Evolutionary conservation across 805 yeast genomes (phyloP), one percentile per base, ranked within the genome.

Genomic region (Barnettozyma wickerhamii): DNA sequence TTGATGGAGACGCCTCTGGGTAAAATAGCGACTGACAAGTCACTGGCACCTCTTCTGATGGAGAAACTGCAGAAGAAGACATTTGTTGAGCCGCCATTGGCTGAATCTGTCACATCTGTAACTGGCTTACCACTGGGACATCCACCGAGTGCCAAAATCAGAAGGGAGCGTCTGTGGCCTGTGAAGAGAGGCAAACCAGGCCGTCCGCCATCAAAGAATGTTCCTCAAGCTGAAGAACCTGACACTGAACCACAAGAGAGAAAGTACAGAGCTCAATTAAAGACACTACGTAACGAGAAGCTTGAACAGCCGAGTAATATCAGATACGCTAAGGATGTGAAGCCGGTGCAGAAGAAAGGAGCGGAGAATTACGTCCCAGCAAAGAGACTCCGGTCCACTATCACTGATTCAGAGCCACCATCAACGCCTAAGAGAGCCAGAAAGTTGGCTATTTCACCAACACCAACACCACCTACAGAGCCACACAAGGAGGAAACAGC

Each of bases 121-220:
- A 81, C 91, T 0, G 96, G 96, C 2, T 68, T 78, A 30, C 83
- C 93, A 4, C 61, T 88, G 40, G 86, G 78, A 48, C 69, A 75
- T n/a, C 69, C 71, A 6, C 96, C 96, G 7, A 74, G 77, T 14
- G 60, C 68, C 4, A 81, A 75, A 52, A 64, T 75, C 28, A 76
- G 72, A 52, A 76, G 72, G 47, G 84, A 77, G 34, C 66, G 78
- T 14, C 58, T 72, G 35, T 72, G 83, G 77, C 71, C 77, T 20
- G 50, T 58, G 42, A 66, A 64, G 51, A 60, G 43, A 33, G 44
- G 42, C 46, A 40, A 51, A 48, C 42, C 52, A 19, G 50, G 50
- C 26, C 52, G 47, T 27, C 32, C 45, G 9, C 26, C 26, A 9
- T 9, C 14, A 27, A 20, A 19, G 28, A 26, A 26, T 10, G 29